phyloP scores from a whole-genome alignment of 371 early-diverging fungal genomes.

The Ordospora colligata region DNA sequence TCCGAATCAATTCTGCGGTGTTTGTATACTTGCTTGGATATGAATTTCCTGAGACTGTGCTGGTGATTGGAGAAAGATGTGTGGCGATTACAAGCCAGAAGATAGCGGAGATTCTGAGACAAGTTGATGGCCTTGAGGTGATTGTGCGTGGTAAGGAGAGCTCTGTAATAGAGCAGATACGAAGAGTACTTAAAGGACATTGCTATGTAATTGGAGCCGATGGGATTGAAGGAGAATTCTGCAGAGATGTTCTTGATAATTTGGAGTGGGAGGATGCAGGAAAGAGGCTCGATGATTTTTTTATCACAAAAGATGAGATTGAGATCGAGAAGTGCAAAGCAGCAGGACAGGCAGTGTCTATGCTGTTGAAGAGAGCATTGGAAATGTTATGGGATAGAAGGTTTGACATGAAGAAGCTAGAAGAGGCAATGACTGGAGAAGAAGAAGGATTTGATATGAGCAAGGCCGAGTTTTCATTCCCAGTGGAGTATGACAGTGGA shows the following conservation, averaged over 20 bases:
- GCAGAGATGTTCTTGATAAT: constrained; percentile 28
- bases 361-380: constrained; percentile 32
- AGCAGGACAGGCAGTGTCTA: constrained; percentile 29
- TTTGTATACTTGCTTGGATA: constrained; percentile 60
- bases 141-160: constrained; percentile 50
- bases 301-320: constrained; percentile 47
- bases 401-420: constrained; percentile 28
- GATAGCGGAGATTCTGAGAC: constrained; percentile 54
- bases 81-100: constrained; percentile 51
- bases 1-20: constrained; percentile 57
- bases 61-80: constrained; percentile 44
- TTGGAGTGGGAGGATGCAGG: constrained; percentile 37
- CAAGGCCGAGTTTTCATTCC: constrained; percentile 30
- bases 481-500: constrained; percentile 21
- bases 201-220: constrained; percentile 35
- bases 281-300: constrained; percentile 22
- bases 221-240: constrained; percentile 46
- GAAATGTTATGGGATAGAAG: constrained; percentile 34
- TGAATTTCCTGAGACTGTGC: constrained; percentile 60
- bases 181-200: constrained; percentile 8
- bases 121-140: constrained; percentile 28
- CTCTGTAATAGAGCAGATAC: constrained; percentile 37
- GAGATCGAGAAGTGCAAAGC: constrained; percentile 43
- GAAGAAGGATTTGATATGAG: constrained; percentile 38
- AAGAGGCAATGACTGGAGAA: constrained; percentile 11